Conservation (phyloP, 2,329 filamentous ascomycete genomes). For the Aspergillus flavus region DNA sequence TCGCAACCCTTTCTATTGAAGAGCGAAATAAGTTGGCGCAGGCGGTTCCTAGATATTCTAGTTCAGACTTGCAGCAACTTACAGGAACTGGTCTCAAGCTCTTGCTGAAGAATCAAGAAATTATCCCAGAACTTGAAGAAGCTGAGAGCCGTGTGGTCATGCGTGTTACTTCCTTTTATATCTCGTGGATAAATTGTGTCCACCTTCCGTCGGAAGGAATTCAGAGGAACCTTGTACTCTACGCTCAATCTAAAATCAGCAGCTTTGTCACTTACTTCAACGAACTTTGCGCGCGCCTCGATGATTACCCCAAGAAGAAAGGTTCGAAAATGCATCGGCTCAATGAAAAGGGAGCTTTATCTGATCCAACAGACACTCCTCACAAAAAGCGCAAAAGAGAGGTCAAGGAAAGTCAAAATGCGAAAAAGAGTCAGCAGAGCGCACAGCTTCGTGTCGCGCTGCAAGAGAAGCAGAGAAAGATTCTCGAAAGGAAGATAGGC, state of each 20-base stretch:
- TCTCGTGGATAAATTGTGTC: conserved; percentile 37
- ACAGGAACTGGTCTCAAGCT: conserved; percentile 20
- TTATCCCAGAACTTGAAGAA: conserved; percentile 10
- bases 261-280: conserved; percentile 34
- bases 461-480: conserved; percentile 55
- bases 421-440: conserved; percentile 57
- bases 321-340: conserved; percentile 2
- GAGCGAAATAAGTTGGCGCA: conserved; percentile 21
- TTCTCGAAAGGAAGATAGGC: conserved; percentile 34
- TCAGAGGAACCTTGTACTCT: conserved; percentile 19
- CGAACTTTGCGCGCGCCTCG: conserved; percentile 29
- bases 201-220: conserved; percentile 24
- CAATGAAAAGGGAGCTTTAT: background rate
- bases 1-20: conserved; percentile 22
- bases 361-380: conserved; percentile 29
- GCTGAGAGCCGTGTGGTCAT: conserved; percentile 20
- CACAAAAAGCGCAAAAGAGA: conserved; percentile 52
- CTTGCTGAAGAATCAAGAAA: conserved; percentile 12
- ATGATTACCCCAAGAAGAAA: conserved; percentile 20
- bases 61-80: conserved; percentile 13
- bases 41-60: conserved; percentile 17
- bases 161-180: conserved; percentile 32
- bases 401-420: conserved; percentile 52
- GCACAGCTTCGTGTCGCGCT: conserved; percentile 58
- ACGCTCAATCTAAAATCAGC: conserved; percentile 26